Evolutionary conservation across 108 stramenopile genomes (phyloP).

Genomic region (Nitzschia palea): DNA sequence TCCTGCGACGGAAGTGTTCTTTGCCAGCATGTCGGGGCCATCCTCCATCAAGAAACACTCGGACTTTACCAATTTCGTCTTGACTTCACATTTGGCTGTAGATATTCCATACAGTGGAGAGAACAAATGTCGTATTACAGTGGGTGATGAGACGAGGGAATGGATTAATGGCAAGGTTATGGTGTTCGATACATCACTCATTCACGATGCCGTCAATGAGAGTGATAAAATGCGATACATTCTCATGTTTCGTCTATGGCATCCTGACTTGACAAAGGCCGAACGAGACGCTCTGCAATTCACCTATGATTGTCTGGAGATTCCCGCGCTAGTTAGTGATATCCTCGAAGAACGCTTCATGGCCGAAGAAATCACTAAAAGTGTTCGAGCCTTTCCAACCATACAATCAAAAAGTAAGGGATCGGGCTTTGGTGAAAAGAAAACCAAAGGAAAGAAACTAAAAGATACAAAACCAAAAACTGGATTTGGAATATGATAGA

Average conservation of each 20-base stretch:
- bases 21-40: conserved; percentile 81
- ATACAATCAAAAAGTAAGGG: not conserved
- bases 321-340: conserved; percentile 61
- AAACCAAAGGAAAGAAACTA: conserved; percentile 19
- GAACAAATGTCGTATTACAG: conserved; percentile 74
- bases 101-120: conserved; percentile 79
- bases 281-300: conserved; percentile 88
- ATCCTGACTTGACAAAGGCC: conserved; percentile 82
- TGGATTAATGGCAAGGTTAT: conserved; percentile 84
- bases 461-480: conserved; percentile 17
- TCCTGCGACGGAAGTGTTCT: conserved; percentile 88
- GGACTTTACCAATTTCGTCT: conserved; percentile 89
- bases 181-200: conserved; percentile 86
- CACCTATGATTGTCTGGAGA: conserved; percentile 80
- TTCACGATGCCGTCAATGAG: conserved; percentile 91
- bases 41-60: conserved; percentile 56
- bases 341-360: conserved; percentile 43
- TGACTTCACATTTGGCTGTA: conserved; percentile 87
- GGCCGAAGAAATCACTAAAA: conserved; percentile 52
- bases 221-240: conserved; percentile 82
- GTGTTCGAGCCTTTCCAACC: conserved; percentile 58
- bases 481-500: conserved; percentile 3
- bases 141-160: conserved; percentile 75
- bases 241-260: conserved; percentile 91
- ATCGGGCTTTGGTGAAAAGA: conserved; percentile 8